Evolutionary conservation across 208 protist species (phyloP).

Genomic region (Novymonas esmeraldas): DNA sequence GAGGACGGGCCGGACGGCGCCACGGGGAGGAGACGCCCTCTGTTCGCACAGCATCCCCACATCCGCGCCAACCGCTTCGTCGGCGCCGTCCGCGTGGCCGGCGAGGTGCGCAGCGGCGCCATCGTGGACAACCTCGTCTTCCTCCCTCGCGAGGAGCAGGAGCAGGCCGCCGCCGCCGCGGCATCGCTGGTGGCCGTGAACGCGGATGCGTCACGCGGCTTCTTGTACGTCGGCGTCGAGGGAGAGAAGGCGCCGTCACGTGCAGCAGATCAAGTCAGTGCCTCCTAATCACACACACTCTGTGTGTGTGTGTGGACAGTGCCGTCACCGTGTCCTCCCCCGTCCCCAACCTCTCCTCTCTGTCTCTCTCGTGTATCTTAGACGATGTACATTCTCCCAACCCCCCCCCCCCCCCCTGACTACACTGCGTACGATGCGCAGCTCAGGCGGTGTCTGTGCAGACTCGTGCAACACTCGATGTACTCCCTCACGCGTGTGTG

Average conservation of each 20-base stretch:
- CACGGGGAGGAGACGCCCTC: slow-evolving; percentile 11
- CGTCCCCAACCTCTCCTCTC: background rate
- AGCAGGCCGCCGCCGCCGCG: slow-evolving; percentile 4
- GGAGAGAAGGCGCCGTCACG: slow-evolving; percentile 28
- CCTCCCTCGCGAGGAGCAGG: slow-evolving; percentile 32
- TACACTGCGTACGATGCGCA: no score
- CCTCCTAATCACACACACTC: background rate
- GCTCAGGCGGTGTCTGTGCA: no score
- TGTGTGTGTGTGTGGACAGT: background rate
- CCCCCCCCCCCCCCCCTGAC: background rate
- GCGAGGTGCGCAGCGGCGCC: slow-evolving; percentile 58
- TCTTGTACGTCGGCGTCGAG: slow-evolving; percentile 42
- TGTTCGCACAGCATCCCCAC: slow-evolving; percentile 61
- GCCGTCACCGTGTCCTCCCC: background rate
- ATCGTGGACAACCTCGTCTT: slow-evolving; percentile 83
- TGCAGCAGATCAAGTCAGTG: slow-evolving; percentile 3
- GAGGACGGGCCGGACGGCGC: slow-evolving; percentile 14
- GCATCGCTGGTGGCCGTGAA: slow-evolving; percentile 20
- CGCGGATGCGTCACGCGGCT: slow-evolving; percentile 22
- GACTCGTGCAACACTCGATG: no score
- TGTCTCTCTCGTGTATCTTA: background rate
- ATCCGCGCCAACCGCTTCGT: slow-evolving; percentile 58
- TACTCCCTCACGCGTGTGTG: no score
- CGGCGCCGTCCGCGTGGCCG: slow-evolving; percentile 70
- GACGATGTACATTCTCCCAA: background rate